phyloP scores from a whole-genome alignment of 2,329 filamentous ascomycete species.

The Pezicula rhizophila region DNA sequence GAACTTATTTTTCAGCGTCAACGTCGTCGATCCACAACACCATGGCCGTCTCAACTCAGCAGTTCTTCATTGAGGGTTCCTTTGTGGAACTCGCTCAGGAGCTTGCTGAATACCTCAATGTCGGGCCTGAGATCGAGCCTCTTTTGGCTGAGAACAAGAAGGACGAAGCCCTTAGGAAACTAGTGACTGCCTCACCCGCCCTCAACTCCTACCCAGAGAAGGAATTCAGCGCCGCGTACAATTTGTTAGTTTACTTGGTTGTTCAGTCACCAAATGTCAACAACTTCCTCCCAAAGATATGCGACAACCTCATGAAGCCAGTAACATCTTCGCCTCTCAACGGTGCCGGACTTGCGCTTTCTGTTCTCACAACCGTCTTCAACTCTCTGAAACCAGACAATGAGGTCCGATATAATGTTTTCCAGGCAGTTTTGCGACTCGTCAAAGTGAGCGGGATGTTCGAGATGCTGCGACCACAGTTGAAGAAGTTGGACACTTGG shows the following conservation, averaged over 20 bases:
- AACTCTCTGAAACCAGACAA: constrained; percentile 78
- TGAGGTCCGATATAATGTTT: constrained; percentile 81
- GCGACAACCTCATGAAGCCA: constrained; percentile 82
- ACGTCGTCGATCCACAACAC: constrained; percentile 6
- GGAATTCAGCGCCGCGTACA: constrained; percentile 94
- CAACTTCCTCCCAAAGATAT: constrained; percentile 81
- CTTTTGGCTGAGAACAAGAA: constrained; percentile 67
- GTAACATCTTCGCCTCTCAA: constrained; percentile 81
- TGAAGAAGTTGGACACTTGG: constrained; percentile 80
- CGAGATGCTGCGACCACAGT: constrained; percentile 75
- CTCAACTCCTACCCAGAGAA: constrained; percentile 88
- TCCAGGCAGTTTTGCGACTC: constrained; percentile 81
- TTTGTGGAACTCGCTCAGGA: constrained; percentile 92
- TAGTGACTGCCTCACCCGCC: constrained; percentile 71
- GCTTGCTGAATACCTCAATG: constrained; percentile 89
- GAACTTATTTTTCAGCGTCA: neutral
- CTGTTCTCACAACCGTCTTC: constrained; percentile 91
- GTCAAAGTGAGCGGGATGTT: constrained; percentile 71
- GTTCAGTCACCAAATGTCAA: constrained; percentile 79
- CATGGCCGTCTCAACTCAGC: constrained; percentile 23
- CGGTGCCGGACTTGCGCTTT: constrained; percentile 79
- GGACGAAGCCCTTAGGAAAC: constrained; percentile 82
- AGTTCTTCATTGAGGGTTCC: constrained; percentile 79
- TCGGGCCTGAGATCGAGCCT: constrained; percentile 62
- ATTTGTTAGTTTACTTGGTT: constrained; percentile 90